These are phyloP conservation scores for Pyrenochaeta sp. DNA, from an alignment of 2,329 filamentous ascomycete genomes.

Conservation along the genomic window DNA sequence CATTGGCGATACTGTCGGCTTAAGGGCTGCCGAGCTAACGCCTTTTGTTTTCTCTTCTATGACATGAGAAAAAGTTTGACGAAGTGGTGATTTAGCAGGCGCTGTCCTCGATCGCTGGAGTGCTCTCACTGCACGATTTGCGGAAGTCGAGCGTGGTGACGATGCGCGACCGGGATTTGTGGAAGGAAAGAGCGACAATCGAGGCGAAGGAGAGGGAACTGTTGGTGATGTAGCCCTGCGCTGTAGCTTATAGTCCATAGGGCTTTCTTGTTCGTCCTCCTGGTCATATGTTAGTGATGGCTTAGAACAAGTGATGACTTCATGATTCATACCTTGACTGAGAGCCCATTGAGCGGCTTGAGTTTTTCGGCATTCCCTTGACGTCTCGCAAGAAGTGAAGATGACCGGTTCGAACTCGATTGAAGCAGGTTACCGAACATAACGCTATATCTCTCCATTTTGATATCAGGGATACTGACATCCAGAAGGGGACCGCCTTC, in stretches of 20 bases:
- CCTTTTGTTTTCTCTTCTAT: conserved; percentile 11
- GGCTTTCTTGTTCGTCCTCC: conserved; percentile 23
- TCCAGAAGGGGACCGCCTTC: conserved; percentile 61
- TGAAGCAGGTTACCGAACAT: conserved; percentile 86
- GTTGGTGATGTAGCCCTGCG: conserved; percentile 47
- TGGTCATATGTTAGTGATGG: conserved; percentile 20
- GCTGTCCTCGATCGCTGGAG: conserved; percentile 42
- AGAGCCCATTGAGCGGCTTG: conserved; percentile 44
- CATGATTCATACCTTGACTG: conserved; percentile 41
- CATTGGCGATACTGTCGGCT: conserved; percentile 20
- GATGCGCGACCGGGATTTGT: conserved; percentile 31
- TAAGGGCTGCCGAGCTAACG: conserved; percentile 9
- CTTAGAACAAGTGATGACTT: not conserved
- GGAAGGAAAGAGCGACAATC: conserved; percentile 46
- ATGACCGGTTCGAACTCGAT: conserved; percentile 30
- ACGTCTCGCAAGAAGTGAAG: conserved; percentile 45
- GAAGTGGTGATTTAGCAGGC: conserved; percentile 39
- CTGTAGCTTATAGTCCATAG: conserved; percentile 29
- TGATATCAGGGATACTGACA: conserved; percentile 80
- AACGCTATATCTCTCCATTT: conserved; percentile 89
- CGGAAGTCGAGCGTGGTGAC: conserved; percentile 32
- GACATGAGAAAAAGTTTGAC: conserved; percentile 29
- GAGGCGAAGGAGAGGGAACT: conserved; percentile 35
- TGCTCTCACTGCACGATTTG: conserved; percentile 26
- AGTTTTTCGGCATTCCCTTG: conserved; percentile 46